These are phyloP conservation scores for Trichophyton simii DNA, from an alignment of 2,329 filamentous ascomycete genomes.

Conservation along the genomic window DNA sequence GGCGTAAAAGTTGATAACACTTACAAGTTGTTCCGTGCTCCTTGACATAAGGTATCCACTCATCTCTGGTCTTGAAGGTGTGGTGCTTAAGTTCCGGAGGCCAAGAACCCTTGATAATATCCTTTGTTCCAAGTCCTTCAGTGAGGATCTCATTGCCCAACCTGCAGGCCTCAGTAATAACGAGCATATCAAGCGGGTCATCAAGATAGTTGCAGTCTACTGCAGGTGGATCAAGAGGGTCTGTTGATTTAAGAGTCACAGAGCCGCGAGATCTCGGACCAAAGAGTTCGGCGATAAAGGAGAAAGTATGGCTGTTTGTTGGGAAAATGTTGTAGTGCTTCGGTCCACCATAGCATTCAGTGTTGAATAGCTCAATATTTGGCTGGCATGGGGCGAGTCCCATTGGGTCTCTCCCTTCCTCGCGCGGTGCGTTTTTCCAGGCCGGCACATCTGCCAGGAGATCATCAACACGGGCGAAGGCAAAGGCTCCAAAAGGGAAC, in stretches of 20 bases:
- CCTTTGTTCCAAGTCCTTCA: constrained; percentile 45
- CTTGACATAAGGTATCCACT: constrained; percentile 47
- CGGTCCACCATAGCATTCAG: constrained; percentile 49
- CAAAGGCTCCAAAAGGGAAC: constrained; percentile 53
- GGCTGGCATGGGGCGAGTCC: constrained; percentile 45
- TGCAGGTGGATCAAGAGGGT: constrained; percentile 27
- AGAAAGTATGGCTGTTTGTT: constrained; percentile 44
- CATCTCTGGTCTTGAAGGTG: constrained; percentile 40
- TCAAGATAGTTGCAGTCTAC: constrained; percentile 37
- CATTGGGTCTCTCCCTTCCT: constrained; percentile 49
- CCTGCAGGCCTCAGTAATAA: constrained; percentile 46
- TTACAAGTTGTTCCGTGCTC: constrained; percentile 50
- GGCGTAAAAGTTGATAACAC: constrained; percentile 12
- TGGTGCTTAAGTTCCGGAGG: constrained; percentile 42
- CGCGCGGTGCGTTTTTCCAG: constrained; percentile 41
- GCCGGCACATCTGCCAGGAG: constrained; percentile 43
- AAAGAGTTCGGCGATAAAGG: constrained; percentile 47
- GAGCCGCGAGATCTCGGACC: constrained; percentile 42
- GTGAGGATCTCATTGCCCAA: constrained; percentile 50
- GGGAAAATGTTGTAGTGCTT: constrained; percentile 46
- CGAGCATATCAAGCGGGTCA: constrained; percentile 46
- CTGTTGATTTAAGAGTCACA: constrained; percentile 30
- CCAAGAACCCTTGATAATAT: constrained; percentile 50
- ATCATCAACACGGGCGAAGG: constrained; percentile 49
- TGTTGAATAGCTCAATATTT: constrained; percentile 51